Base-by-base conservation (phyloP, 176 grass and related monocot species). In the Carex parvula region DNA sequence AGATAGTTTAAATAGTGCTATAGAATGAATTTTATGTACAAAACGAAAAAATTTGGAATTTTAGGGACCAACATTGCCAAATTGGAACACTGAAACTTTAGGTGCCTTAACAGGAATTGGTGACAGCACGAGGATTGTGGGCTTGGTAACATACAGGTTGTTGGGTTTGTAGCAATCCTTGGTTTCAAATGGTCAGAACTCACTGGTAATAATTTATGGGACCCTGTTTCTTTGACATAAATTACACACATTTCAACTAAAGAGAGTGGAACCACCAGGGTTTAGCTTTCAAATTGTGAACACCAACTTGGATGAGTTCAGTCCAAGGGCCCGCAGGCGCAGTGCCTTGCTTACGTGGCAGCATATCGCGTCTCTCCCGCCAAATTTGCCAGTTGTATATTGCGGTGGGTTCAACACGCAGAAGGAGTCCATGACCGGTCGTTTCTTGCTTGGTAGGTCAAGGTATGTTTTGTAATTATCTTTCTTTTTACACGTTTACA, bases 241-340 rank as follows among this genome's bases (percentile, higher is more conserved):
- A 88, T 79, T 91, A 88, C 88, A 98, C 96, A 98, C 96, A 55
- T 98, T 98, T 91, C 96, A 95, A 95, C 89, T 98, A 79, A 98
- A 95, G 83, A 87, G 93, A 87, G 63, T 89, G 58, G 96, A 98
- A 83, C 89, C 89, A 90, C 96, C 96, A 60, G 96, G 96, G 41
- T 98, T 98, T 77, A 98, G 89, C 87, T 98, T 98, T 81, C 96
- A 98, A 83, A 93, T 98, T 48, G 96, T 98, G 69, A 98, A 98
- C 88, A 98, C 96, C 84, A 93, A 93, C 84, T 89, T 98, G 35
- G 96, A 98, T 87, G 93, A 94, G 87, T 75, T 88, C 69, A 93
- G 92, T 50, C 91, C 96, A 60, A 92, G 93, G 88, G 96, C 96
- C 85, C 92, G 93, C 50, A 90, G 96, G 88, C 83, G 93, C 88